phyloP scores from a whole-genome alignment of 805 yeast species.

The Millerozyma acaciae region DNA sequence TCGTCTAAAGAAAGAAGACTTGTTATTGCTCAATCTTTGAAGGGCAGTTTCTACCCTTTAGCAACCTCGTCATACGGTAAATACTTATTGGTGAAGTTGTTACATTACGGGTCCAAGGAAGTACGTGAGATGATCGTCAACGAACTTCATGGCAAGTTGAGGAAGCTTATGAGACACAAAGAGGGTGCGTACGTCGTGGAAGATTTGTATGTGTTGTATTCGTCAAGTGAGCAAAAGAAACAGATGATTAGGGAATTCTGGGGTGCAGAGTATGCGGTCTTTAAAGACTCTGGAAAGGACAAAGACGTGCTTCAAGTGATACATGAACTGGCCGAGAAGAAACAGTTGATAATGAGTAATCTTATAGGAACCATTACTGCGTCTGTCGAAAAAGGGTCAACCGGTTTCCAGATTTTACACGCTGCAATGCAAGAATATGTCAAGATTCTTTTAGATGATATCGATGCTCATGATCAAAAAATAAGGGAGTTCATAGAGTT shows the following conservation, averaged over 20 bases:
- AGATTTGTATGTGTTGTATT: conserved; percentile 81
- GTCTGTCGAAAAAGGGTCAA: conserved; percentile 90
- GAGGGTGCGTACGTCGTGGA: conserved; percentile 98
- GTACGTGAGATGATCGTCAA: conserved; percentile 71
- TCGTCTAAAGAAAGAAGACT: conserved; percentile 77
- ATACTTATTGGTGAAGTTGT: conserved; percentile 78
- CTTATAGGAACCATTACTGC: conserved; percentile 80
- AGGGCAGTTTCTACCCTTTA: conserved; percentile 71
- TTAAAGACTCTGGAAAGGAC: conserved; percentile 68
- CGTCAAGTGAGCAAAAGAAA: conserved; percentile 76
- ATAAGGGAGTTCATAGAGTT: conserved; percentile 78
- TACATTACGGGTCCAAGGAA: conserved; percentile 87
- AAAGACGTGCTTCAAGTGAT: conserved; percentile 64
- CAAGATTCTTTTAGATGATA: conserved; percentile 58
- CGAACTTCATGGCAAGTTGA: conserved; percentile 85
- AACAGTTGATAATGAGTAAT: conserved; percentile 69
- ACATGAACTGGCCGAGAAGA: conserved; percentile 69
- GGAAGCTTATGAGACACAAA: conserved; percentile 92
- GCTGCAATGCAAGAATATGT: conserved; percentile 92
- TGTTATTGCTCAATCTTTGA: conserved; percentile 59
- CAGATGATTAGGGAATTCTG: conserved; percentile 95
- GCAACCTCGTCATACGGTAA: conserved; percentile 95
- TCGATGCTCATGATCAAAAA: conserved; percentile 47
- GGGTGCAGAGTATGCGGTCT: conserved; percentile 93
- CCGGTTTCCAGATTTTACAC: conserved; percentile 93